These are phyloP conservation scores for Penicillium sp. DNA, from an alignment of 2,329 filamentous ascomycete genomes.

Conservation along the genomic window DNA sequence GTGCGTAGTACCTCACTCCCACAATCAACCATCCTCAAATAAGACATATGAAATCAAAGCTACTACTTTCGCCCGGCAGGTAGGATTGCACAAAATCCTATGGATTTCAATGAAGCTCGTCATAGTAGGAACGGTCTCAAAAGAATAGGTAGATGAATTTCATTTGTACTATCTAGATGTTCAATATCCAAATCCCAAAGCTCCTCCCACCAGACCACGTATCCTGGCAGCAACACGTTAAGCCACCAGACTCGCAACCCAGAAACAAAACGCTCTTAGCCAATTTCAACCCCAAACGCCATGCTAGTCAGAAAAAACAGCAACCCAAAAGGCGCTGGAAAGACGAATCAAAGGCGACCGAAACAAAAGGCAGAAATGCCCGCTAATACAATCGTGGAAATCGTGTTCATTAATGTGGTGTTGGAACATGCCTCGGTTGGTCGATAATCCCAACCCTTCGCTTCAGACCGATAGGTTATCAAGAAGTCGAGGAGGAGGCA, in stretches of 20 bases:
- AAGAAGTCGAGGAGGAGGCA: slow-evolving; percentile 18
- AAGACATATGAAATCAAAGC: too few relatives aligned
- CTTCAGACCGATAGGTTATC: not conserved
- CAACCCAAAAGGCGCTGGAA: not conserved
- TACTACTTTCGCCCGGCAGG: too few relatives aligned
- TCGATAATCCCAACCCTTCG: too few relatives aligned
- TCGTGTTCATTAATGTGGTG: slow-evolving; percentile 25
- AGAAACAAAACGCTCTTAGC: not conserved
- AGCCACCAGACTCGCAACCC: not conserved
- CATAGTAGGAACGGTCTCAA: too few relatives aligned
- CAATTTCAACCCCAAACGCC: slow-evolving; percentile 31
- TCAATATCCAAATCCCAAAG: not conserved
- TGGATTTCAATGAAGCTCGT: too few relatives aligned
- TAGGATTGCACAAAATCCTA: too few relatives aligned
- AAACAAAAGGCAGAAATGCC: slow-evolving; percentile 20
- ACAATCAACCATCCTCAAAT: too few relatives aligned
- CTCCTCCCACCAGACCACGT: not conserved
- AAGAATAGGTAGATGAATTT: not conserved
- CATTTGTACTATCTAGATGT: not conserved
- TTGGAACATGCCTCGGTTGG: not conserved
- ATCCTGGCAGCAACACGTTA: too few relatives aligned
- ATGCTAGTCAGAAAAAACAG: slow-evolving; percentile 31
- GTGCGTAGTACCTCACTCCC: too few relatives aligned
- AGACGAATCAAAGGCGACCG: not conserved
- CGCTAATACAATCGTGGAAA: slow-evolving; percentile 31